These are phyloP conservation scores for Fraxinus sp. DNA, from an alignment of 305 asterid species.

Conservation along the genomic window DNA sequence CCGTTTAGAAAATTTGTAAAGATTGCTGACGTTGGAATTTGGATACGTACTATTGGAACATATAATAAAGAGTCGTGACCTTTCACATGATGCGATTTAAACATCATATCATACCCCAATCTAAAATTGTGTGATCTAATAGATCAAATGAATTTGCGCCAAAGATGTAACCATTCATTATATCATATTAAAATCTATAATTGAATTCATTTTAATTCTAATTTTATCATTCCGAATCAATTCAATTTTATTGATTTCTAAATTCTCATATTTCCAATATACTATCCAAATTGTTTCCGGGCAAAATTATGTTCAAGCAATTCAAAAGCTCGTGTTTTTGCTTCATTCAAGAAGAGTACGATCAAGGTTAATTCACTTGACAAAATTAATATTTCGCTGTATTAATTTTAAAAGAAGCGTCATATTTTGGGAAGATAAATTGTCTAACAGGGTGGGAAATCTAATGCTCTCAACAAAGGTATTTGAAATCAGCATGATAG, in stretches of 20 bases:
- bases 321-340: background rate
- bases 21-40: background rate
- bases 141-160: background rate
- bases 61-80: background rate
- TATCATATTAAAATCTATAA: background rate
- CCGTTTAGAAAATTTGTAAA: background rate
- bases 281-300: too few species aligned
- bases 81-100: background rate
- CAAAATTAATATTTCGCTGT: too few species aligned
- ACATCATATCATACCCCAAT: background rate
- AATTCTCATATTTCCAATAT: background rate
- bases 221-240: background rate
- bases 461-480: too few species aligned
- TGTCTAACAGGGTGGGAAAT: too few species aligned
- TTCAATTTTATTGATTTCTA: background rate
- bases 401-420: too few species aligned
- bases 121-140: background rate
- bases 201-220: background rate
- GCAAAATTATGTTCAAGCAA: background rate
- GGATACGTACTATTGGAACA: background rate
- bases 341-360: background rate
- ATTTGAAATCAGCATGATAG: too few species aligned
- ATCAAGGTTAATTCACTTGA: too few species aligned
- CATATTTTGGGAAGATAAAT: too few species aligned
- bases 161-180: background rate